These are phyloP conservation scores for Syncephalastrum sp. DNA, from an alignment of 371 early-diverging fungal genomes.

Conservation along the genomic window DNA sequence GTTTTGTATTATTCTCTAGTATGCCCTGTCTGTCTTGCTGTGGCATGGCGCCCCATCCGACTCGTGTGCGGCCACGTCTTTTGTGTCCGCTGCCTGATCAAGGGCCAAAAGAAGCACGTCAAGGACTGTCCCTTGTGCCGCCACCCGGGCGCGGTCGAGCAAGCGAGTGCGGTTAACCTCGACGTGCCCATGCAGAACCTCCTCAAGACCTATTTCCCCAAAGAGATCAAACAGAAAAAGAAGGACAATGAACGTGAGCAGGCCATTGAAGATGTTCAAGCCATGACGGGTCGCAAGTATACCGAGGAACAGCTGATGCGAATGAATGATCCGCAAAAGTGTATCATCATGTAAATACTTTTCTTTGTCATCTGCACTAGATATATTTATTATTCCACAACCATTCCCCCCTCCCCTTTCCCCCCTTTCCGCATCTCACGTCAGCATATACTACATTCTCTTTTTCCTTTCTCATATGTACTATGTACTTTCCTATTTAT, in stretches of 20 bases:
- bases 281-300: conserved; percentile 50
- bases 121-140: conserved; percentile 74
- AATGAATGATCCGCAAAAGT: conserved; percentile 30
- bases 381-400: not conserved
- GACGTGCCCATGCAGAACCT: conserved; percentile 67
- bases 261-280: conserved; percentile 61
- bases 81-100: conserved; percentile 75
- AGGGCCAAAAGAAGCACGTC: conserved; percentile 64
- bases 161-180: conserved; percentile 58
- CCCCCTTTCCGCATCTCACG: too few species aligned
- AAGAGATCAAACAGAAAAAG: conserved; percentile 69
- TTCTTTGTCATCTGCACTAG: not conserved
- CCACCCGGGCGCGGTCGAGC: conserved; percentile 50
- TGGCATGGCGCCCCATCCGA: conserved; percentile 77
- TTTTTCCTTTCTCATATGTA: too few species aligned
- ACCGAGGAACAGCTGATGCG: conserved; percentile 36
- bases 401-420: too few species aligned
- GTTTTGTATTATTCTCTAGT: conserved; percentile 11
- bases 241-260: conserved; percentile 66
- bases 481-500: too few species aligned
- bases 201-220: conserved; percentile 70
- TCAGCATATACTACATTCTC: too few species aligned
- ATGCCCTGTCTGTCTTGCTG: conserved; percentile 42
- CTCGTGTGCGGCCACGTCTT: conserved; percentile 70
- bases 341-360: conserved; percentile 39